Percentiles rank a stretch among this genome's conserved stretches.
These are phyloP conservation scores for Solanum hybrid DNA, from an alignment of 305 asterid species.

Conservation along the genomic window DNA sequence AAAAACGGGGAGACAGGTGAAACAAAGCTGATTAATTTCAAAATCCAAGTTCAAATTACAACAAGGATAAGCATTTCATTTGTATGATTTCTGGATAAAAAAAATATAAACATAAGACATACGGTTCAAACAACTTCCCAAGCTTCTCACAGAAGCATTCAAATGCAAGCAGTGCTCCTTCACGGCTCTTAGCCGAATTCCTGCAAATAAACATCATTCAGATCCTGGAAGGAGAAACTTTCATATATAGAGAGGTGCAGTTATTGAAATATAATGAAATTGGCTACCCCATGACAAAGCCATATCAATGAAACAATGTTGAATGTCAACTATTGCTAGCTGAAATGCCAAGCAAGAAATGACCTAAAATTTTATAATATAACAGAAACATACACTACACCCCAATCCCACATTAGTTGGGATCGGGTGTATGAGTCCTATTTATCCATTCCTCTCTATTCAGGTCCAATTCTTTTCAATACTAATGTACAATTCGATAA, in stretches of 20 bases:
- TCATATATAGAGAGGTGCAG: neutral
- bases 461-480: neutral
- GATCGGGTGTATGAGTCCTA: neutral
- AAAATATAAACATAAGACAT: conserved; percentile 22
- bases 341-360: neutral
- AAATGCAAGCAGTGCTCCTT: conserved; percentile 93
- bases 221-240: neutral
- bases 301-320: neutral
- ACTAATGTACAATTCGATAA: neutral
- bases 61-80: neutral
- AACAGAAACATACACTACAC: neutral
- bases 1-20: neutral
- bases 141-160: conserved; percentile 96
- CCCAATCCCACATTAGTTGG: neutral
- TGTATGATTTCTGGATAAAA: neutral
- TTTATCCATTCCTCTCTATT: neutral
- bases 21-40: neutral
- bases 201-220: conserved; percentile 34
- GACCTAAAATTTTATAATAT: neutral
- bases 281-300: neutral
- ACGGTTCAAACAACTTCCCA: conserved; percentile 99
- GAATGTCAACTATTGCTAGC: neutral
- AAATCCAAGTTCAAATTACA: neutral
- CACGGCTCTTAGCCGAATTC: conserved; percentile 88
- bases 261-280: neutral